phyloP scores from a whole-genome alignment of 2,329 filamentous ascomycete genomes.

The Rosellinia necatrix region DNA sequence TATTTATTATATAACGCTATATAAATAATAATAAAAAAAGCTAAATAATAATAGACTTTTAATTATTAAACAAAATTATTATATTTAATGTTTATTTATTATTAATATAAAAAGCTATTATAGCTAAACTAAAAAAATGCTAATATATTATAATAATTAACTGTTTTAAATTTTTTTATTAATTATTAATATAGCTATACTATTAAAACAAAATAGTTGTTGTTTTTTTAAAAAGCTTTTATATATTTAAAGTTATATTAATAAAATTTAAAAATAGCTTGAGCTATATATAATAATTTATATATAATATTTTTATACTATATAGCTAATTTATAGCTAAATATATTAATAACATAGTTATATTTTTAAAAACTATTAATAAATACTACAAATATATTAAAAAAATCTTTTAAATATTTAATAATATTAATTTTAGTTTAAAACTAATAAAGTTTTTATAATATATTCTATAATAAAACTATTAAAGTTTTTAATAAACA shows the following conservation, averaged over 20 bases:
- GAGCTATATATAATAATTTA: not conserved
- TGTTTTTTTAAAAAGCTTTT: not conserved
- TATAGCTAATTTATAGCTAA: not conserved
- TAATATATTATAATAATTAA: not conserved
- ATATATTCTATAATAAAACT: not conserved
- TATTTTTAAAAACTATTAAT: not conserved
- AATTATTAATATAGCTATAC: not conserved
- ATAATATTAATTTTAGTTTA: not conserved
- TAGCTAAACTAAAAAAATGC: not conserved
- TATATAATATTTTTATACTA: not conserved
- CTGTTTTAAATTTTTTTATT: not conserved
- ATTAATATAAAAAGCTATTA: not conserved
- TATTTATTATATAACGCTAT: not conserved
- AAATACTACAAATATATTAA: not conserved
- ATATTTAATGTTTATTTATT: not conserved
- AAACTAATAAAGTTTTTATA: not conserved
- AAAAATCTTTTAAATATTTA: not conserved
- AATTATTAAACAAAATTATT: not conserved
- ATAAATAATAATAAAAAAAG: not conserved
- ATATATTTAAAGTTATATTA: not conserved
- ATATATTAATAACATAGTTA: not conserved
- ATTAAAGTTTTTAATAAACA: not conserved
- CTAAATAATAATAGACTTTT: not conserved
- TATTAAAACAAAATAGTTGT: slow-evolving; percentile 1
- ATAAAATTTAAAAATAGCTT: not conserved